Conservation (phyloP, 257 asterid species). For the Henckelia pumila region DNA sequence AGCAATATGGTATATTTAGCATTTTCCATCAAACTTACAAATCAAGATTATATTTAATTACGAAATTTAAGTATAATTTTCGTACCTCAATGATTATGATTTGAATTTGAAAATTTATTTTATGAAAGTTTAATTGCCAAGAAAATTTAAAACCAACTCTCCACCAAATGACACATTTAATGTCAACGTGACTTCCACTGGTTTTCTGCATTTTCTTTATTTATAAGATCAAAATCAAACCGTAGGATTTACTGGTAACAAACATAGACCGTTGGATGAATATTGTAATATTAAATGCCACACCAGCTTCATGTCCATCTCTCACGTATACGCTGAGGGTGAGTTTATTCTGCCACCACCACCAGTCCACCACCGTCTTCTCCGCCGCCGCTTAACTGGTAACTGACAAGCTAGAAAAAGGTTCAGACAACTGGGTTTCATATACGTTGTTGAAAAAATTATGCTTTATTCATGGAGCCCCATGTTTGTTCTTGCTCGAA, state of each 20-base stretch:
- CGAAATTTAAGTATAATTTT: too few species aligned
- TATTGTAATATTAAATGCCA: conserved; percentile 34
- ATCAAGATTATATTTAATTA: too few species aligned
- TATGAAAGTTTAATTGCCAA: too few species aligned
- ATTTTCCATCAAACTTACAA: too few species aligned
- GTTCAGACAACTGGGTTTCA: not conserved
- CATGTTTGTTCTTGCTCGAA: conserved; percentile 26
- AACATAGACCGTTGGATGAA: conserved; percentile 29
- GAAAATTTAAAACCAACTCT: conserved; percentile 3
- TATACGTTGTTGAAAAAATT: conserved; percentile 14
- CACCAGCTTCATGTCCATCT: conserved; percentile 38
- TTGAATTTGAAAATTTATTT: too few species aligned
- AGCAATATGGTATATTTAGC: too few species aligned
- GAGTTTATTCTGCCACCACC: conserved; percentile 35
- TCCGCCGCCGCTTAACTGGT: conserved; percentile 28
- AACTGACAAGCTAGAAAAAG: not conserved
- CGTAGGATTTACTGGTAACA: not conserved
- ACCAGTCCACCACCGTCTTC: conserved; percentile 28
- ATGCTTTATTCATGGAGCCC: conserved; percentile 21
- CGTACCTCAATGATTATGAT: too few species aligned
- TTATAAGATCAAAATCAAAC: not conserved
- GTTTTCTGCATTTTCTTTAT: conserved; percentile 29
- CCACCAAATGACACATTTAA: conserved; percentile 26
- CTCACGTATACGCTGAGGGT: not conserved
- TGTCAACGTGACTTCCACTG: conserved; percentile 47